Conservation (phyloP, 2,329 filamentous ascomycete species). For the Alternaria sp. region DNA sequence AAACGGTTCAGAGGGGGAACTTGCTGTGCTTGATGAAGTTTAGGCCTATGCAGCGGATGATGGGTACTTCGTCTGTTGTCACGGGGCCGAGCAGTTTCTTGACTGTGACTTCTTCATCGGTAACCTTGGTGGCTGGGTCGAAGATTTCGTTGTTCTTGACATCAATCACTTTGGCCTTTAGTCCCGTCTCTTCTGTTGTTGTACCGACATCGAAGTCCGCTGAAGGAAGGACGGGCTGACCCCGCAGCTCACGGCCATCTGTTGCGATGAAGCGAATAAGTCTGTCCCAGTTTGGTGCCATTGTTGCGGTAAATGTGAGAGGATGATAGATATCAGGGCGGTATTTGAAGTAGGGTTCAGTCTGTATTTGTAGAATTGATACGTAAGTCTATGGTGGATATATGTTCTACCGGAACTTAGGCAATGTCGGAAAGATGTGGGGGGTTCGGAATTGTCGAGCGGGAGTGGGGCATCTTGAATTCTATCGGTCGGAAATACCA, state of each 20-base stretch:
- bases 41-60: slow-evolving; percentile 66
- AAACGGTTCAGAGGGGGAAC: not conserved
- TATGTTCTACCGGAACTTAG: slow-evolving; percentile 30
- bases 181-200: slow-evolving; percentile 57
- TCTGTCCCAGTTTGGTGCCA: slow-evolving; percentile 57
- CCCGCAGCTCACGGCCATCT: slow-evolving; percentile 61
- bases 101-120: slow-evolving; percentile 64
- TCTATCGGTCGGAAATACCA: not conserved
- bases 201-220: slow-evolving; percentile 60
- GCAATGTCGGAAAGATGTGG: slow-evolving; percentile 29
- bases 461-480: slow-evolving; percentile 2
- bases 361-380: slow-evolving; percentile 5
- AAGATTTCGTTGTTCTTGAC: slow-evolving; percentile 60
- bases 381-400: slow-evolving; percentile 23
- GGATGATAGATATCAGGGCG: not conserved
- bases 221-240: slow-evolving; percentile 61
- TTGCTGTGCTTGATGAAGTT: slow-evolving; percentile 68
- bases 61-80: slow-evolving; percentile 61
- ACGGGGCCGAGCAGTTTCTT: slow-evolving; percentile 64
- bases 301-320: slow-evolving; percentile 7
- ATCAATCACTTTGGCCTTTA: slow-evolving; percentile 63
- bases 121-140: slow-evolving; percentile 60
- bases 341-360: not conserved
- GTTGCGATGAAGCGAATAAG: slow-evolving; percentile 64
- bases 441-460: slow-evolving; percentile 21